Base-by-base conservation (phyloP, 2,329 filamentous ascomycete genomes). In the Neophaeococcomyces mojaviensis region DNA sequence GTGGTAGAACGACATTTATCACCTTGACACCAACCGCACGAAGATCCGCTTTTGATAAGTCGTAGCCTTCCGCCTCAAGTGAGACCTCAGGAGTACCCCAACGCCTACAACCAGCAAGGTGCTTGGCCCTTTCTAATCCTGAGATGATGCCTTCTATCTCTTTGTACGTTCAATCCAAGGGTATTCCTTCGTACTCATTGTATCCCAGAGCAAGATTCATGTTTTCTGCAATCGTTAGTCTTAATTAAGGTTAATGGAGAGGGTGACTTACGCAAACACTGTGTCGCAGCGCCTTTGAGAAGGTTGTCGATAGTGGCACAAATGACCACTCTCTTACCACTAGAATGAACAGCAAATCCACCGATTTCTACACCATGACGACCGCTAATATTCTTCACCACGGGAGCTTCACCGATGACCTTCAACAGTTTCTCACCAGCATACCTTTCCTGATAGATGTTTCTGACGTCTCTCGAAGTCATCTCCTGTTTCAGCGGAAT, bases 381-480 rank as follows among this genome's bases (percentile, higher is more conserved):
- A 53, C 84, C 81, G 56, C 79, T 79, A 59, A 96, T 96, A 56
- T 81, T 73, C 70, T 88, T 94, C 47, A 97, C 90, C 9, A 82
- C 71, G 2, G 90, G 92, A 0, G 86, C 78, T 65, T 97, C 90
- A 44, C 90, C 90, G 3, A 86, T 78, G 16, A 97, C 80, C 76
- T 92, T 95, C 63, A 98, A 83, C 13, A 98, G 81, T 69, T 88
- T 90, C 76, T 97, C 92, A 41, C 89, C 89, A 4, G 90, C 90
- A 61, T 95, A 98, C 19, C 90, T 80, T 59, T 97, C 90, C 68
- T 97, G 90, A 74, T 94, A 98, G 48, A 97, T 73, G 61, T 95
- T 87, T 51, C 92, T 81, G 57, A 98, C 88, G 63, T 97, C 89
- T 43, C 92, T 84, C 34, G 86, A 89, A 2, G 81, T 86, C 86